phyloP scores from a whole-genome alignment of 2,329 filamentous ascomycete species.

The Ceratocystis lukuohia region DNA sequence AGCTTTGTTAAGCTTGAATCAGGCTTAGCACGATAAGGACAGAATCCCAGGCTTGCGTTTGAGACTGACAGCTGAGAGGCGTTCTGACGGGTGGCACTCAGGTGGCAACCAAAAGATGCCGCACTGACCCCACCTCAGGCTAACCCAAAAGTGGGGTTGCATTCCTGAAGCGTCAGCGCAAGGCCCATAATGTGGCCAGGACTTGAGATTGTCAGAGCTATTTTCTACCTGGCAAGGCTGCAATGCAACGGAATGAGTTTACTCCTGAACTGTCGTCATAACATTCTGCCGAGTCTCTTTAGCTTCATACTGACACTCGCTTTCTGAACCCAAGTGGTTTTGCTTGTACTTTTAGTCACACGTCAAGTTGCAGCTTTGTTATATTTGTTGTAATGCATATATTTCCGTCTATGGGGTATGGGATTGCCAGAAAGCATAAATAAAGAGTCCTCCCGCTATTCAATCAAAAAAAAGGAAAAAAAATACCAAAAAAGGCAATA shows the following conservation, averaged over 20 bases:
- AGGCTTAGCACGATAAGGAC: conserved; percentile 7
- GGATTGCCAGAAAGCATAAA: background rate
- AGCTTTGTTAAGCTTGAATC: background rate
- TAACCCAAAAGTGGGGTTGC: background rate
- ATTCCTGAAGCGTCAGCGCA: background rate
- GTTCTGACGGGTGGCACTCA: background rate
- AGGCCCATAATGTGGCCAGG: background rate
- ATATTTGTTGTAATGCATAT: background rate
- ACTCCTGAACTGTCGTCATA: background rate
- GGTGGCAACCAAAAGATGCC: background rate
- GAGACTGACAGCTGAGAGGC: background rate
- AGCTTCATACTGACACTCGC: no score
- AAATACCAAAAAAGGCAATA: background rate
- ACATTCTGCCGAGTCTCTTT: no score
- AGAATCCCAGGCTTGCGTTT: background rate
- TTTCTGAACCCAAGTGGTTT: no score
- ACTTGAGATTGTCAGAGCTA: background rate
- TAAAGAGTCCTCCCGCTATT: background rate
- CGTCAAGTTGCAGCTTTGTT: background rate
- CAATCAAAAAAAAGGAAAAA: background rate
- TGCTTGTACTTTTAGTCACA: no score
- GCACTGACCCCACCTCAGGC: background rate
- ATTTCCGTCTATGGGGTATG: conserved; percentile 5
- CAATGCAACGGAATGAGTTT: no score
- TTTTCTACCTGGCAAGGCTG: background rate